Base-by-base conservation (phyloP, 2,329 filamentous ascomycete genomes). In the Dendryphion nanum region DNA sequence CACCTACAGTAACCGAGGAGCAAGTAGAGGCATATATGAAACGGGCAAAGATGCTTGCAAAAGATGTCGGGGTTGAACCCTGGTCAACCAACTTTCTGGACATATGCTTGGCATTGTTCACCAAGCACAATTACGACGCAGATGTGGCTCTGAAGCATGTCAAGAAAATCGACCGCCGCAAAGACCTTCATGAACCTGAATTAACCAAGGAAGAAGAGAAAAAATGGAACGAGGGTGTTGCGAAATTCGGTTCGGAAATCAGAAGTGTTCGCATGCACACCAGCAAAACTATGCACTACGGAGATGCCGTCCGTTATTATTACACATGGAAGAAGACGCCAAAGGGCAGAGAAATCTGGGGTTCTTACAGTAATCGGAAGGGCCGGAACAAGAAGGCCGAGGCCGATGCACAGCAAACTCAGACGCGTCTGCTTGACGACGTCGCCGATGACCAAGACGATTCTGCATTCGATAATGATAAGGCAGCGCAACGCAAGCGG, bases 251-350 rank as follows among this genome's bases (percentile, higher is more conserved):
- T 16, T 96, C 91, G 0, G 93, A 98, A 67, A 81, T 95, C 54
- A 79, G 88, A 49, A 78, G 79, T 32, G 85, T 97, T 42, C 89
- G 83, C 48, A 83, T 86, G 51, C 86, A 95, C 63, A 87, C 96
- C 55, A 26, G 23, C 23, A 63, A 57, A 39, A 90, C 84, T 0
- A 81, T 93, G 51, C 81, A 80, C 28, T 82, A 89, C 45, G 82
- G 84, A 35, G 81, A 88, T 41, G 85, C 96, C 45, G 89, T 95
- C 18, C 86, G 93, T 3, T 94, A 86, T 61, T 98, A 97, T 67
- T 98, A 98, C 63, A 87, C 87, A 49, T 98, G 93, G 93, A 98
- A 98, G 71, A 97, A 97, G 68, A 89, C 89, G 0, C 78, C 85
- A 2, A 82, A 84, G 41, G 93, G 93, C 28, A 83, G 80, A 59